Evolutionary conservation across 2,329 filamentous ascomycete genomes (phyloP), one percentile per base, ranked within the genome.

Genomic region (Alternaria burnsii): DNA sequence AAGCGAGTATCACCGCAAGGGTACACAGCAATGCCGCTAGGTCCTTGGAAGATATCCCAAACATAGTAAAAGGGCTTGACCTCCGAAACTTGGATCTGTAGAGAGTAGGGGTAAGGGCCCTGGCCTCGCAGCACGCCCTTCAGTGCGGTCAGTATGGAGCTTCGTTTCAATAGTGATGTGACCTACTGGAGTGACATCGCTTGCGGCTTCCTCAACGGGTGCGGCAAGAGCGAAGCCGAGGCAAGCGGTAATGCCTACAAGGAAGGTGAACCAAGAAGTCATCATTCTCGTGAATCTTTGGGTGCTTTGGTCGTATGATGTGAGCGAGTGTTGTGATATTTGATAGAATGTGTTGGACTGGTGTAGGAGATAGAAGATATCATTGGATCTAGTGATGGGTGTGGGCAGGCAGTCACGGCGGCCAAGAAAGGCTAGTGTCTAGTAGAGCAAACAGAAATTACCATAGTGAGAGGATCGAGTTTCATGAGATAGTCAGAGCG

Each of bases 41-140:
- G 56, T 42, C 56, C 56, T 20, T 48, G 50, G 11, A 52, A 58
- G 32, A 54, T 47, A 16, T 20, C 24, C 56, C 56, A 58, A 3
- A 42, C 41, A 24, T 54, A 58, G 14, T 20, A 22, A 10, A 34
- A 32, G 14, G 16, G 14, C 1, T 53, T 22, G 26, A 56, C 36
- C 24, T 34, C 22, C 10, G 22, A 9, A n/a, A 46, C 3, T 4
- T 41, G 50, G 4, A 58, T 40, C 18, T 58, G 50, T 11, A 58
- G 46, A 3, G 55, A 58, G 55, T 44, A 44, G 4, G 52, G 42
- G 26, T 55, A 55, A 4, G 42, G 28, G 38, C 40, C 38, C 20
- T 18, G 12, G 24, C 14, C 28, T 30, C 44, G 38, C 1, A 36
- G 14, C 11, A 1, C 9, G n/a, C 14, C 30, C 52, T 54, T 46